Percentiles rank a stretch among this genome's conserved stretches.
phyloP scores from a whole-genome alignment of 371 early-diverging fungal species.

The Zopfochytrium polystomum region DNA sequence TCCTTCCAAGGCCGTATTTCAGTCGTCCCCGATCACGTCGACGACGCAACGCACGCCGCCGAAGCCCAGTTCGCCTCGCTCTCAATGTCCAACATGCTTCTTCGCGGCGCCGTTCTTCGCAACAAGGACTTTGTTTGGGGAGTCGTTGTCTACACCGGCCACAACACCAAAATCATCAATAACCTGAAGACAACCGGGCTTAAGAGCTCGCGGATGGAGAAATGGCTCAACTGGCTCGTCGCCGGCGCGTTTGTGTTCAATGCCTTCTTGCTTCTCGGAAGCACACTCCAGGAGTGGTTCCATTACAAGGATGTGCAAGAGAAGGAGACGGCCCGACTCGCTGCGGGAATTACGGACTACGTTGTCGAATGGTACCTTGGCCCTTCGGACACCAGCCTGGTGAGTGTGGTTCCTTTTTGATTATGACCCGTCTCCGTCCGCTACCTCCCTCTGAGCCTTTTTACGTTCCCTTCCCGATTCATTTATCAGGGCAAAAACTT shows the following conservation, averaged over 20 bases:
- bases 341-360: conserved; percentile 4
- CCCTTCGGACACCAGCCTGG: conserved; percentile 12
- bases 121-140: conserved; percentile 50
- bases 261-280: conserved; percentile 31
- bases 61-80: conserved; percentile 25
- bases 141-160: conserved; percentile 51
- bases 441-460: not conserved
- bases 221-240: conserved; percentile 54
- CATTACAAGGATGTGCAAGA: conserved; percentile 20
- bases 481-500: conserved; percentile 14
- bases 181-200: conserved; percentile 40
- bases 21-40: conserved; percentile 13
- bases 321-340: conserved; percentile 16
- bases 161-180: conserved; percentile 53
- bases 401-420: conserved; percentile 9
- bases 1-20: conserved; percentile 46
- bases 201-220: conserved; percentile 56
- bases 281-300: conserved; percentile 24
- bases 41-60: not conserved
- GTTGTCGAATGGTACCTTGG: conserved; percentile 41
- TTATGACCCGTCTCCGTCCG: not conserved
- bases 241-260: conserved; percentile 47
- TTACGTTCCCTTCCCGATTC: not conserved
- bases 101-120: conserved; percentile 55
- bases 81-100: conserved; percentile 48